Evolutionary conservation across 768 basidiomycete genomes (phyloP).

Genomic region (Dictyophora rubrovolvata): DNA sequence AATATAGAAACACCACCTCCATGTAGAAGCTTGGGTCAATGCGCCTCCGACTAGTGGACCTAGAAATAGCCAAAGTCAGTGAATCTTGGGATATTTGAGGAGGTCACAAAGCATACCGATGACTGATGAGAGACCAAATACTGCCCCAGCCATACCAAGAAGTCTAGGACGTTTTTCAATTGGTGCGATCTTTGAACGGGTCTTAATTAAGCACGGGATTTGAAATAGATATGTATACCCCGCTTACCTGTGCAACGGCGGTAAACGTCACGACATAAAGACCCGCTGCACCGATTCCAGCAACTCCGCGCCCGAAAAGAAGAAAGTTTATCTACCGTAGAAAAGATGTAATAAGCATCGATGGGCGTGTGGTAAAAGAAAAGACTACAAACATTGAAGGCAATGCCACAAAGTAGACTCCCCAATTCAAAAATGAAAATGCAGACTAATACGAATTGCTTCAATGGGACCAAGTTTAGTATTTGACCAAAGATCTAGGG

Average conservation of each 20-base stretch:
- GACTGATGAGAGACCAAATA: constrained; percentile 24
- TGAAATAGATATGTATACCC: neutral
- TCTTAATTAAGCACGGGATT: neutral
- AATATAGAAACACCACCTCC: constrained; percentile 28
- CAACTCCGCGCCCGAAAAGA: constrained; percentile 11
- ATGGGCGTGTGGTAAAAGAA: neutral
- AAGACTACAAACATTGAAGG: constrained; percentile 8
- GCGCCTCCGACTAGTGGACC: constrained; percentile 6
- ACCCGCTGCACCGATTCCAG: constrained; percentile 7
- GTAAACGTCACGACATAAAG: constrained; percentile 18
- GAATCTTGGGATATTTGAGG: constrained; percentile 19
- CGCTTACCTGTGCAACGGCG: constrained; percentile 15
- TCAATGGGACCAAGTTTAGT: constrained; percentile 22
- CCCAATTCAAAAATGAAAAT: constrained; percentile 12
- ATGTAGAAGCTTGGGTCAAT: constrained; percentile 13
- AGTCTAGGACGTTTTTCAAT: constrained; percentile 24
- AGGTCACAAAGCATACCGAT: constrained; percentile 18
- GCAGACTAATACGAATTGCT: constrained; percentile 17
- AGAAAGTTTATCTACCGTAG: constrained; percentile 1
- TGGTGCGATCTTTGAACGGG: constrained; percentile 15
- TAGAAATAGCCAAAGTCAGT: constrained; percentile 12
- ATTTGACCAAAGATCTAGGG: constrained; percentile 19
- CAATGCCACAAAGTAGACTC: constrained; percentile 12
- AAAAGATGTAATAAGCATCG: neutral
- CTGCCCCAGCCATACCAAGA: constrained; percentile 31